These are phyloP conservation scores for Pseudocercospora musae DNA, from an alignment of 2,329 filamentous ascomycete species.

Conservation along the genomic window DNA sequence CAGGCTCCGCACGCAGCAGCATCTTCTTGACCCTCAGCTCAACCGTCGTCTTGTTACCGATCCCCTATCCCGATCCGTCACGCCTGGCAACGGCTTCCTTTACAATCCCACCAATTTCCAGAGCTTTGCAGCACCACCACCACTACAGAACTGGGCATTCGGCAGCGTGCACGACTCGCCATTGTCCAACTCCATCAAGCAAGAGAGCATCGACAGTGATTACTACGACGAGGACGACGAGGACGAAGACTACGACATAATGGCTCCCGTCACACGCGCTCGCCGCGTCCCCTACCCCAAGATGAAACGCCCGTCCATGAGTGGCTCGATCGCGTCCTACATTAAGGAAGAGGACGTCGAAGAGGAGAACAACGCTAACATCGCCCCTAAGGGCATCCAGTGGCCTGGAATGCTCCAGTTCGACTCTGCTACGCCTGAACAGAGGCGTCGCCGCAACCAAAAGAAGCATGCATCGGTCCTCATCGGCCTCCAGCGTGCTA, in stretches of 20 bases:
- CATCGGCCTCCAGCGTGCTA: conserved; percentile 62
- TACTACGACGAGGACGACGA: conserved; percentile 26
- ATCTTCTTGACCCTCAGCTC: conserved; percentile 32
- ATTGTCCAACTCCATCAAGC: conserved; percentile 24
- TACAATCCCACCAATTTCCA: conserved; percentile 17
- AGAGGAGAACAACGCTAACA: conserved; percentile 35
- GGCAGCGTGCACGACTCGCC: conserved; percentile 14
- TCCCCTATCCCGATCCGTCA: conserved; percentile 28
- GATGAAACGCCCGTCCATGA: background rate
- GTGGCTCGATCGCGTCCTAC: conserved; percentile 17
- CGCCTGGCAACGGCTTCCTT: conserved; percentile 21
- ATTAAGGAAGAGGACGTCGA: conserved; percentile 32
- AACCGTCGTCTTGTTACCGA: conserved; percentile 26
- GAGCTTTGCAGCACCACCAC: conserved; percentile 34
- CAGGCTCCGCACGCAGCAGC: conserved; percentile 28
- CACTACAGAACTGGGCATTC: conserved; percentile 38
- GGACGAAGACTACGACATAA: conserved; percentile 14
- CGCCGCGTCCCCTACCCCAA: conserved; percentile 9
- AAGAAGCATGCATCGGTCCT: conserved; percentile 72
- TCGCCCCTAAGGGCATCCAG: conserved; percentile 66
- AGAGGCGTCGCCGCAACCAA: conserved; percentile 73
- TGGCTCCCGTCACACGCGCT: conserved; percentile 2
- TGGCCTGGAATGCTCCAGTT: conserved; percentile 81
- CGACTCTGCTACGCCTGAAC: conserved; percentile 70
- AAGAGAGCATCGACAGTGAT: conserved; percentile 28